These are phyloP conservation scores for Fraxinus anomala DNA, from an alignment of 257 asterid species.

Conservation along the genomic window DNA sequence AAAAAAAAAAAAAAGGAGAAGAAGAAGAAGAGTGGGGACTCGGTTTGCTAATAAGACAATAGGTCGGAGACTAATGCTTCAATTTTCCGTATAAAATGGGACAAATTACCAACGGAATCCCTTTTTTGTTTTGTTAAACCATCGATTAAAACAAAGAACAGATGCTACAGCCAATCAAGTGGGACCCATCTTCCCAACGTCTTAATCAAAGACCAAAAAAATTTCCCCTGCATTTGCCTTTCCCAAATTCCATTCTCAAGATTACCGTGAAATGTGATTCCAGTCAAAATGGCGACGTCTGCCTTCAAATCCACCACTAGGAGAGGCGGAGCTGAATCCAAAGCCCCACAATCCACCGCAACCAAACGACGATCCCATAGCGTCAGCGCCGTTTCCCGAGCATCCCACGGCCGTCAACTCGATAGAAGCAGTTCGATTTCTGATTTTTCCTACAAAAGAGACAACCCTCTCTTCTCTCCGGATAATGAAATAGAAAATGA, in stretches of 20 bases:
- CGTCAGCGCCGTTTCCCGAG: constrained; percentile 69
- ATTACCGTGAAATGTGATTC: neutral
- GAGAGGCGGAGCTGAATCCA: constrained; percentile 48
- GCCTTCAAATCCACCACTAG: constrained; percentile 76
- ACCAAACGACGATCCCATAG: constrained; percentile 60
- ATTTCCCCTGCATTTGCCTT: neutral
- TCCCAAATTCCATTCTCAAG: constrained; percentile 6
- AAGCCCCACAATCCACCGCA: constrained; percentile 39
- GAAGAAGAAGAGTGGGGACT: no score
- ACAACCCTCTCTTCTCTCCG: constrained; percentile 73
- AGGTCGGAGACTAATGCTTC: no score
- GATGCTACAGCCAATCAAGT: neutral
- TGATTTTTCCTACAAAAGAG: constrained; percentile 66
- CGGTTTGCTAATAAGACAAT: no score
- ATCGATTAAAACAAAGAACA: neutral
- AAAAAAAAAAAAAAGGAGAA: no score
- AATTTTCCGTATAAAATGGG: neutral
- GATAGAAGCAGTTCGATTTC: constrained; percentile 32
- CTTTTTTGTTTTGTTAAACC: neutral
- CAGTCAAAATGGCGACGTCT: constrained; percentile 50
- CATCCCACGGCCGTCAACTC: constrained; percentile 26
- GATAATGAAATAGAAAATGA: constrained; percentile 27
- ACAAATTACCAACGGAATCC: neutral
- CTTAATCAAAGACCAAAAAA: neutral
- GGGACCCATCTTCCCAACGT: neutral